Percentiles rank a stretch among this genome's conserved stretches.
These are phyloP conservation scores for Coemansia sp. DNA, from an alignment of 192 early-diverging fungal species.

Conservation along the genomic window DNA sequence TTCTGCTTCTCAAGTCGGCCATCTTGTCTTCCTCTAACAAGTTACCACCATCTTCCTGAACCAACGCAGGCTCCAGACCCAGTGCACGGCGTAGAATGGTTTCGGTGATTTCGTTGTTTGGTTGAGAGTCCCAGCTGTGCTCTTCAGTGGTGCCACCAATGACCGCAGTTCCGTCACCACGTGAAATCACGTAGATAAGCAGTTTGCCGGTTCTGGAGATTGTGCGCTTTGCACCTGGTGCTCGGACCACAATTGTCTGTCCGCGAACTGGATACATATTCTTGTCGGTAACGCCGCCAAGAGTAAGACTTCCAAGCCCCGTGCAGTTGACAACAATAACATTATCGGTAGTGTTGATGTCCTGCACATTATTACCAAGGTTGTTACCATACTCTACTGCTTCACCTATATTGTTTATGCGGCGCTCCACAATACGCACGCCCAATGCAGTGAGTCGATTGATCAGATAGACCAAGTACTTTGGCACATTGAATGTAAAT, in stretches of 20 bases:
- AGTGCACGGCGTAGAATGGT: conserved; percentile 42
- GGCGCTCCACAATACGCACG: conserved; percentile 10
- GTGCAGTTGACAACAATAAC: conserved; percentile 77
- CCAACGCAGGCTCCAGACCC: conserved; percentile 53
- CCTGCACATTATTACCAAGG: too few relatives aligned
- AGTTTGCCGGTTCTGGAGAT: conserved; percentile 48
- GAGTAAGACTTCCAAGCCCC: conserved; percentile 64
- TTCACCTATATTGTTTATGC: conserved; percentile 22
- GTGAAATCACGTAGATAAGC: conserved; percentile 46
- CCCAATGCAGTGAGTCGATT: conserved; percentile 16
- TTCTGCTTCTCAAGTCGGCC: conserved; percentile 15
- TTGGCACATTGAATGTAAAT: conserved; percentile 41
- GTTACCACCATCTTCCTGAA: conserved; percentile 12
- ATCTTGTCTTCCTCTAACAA: conserved; percentile 42
- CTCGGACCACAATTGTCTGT: conserved; percentile 77
- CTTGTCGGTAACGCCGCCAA: conserved; percentile 74
- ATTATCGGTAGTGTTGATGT: neutral
- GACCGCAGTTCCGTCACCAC: conserved; percentile 41
- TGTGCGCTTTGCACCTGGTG: conserved; percentile 69
- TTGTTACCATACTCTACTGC: neutral
- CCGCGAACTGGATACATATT: conserved; percentile 77
- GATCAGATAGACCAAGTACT: conserved; percentile 33
- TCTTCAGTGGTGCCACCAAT: conserved; percentile 42
- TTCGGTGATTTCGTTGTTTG: conserved; percentile 36
- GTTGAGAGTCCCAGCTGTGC: conserved; percentile 31